Evolutionary conservation across 495 filamentous ascomycete genomes (phyloP).

Genomic region (Apiosordaria backusii): DNA sequence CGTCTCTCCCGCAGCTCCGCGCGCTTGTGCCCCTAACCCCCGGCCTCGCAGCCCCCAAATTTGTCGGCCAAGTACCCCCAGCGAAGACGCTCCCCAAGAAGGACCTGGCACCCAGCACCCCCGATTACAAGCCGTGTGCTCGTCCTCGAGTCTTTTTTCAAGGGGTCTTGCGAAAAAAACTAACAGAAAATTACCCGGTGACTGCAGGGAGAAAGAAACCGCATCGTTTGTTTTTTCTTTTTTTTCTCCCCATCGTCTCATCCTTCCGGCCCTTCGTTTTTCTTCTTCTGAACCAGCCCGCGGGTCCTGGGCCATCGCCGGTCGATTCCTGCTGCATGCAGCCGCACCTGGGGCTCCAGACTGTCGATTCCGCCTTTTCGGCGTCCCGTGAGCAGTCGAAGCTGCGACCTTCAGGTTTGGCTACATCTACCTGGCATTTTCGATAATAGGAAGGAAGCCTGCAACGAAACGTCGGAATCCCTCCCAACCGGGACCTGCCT

Average conservation of each 20-base stretch:
- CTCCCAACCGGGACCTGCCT: constrained; percentile 5
- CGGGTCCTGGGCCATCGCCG: constrained; percentile 15
- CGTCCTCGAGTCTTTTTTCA: constrained; percentile 8
- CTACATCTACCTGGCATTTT: background rate
- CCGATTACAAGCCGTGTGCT: background rate
- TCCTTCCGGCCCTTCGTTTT: no score
- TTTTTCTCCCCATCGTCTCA: constrained; percentile 1
- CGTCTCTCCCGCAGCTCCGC: constrained; percentile 15
- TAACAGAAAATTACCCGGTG: background rate
- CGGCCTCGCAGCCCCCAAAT: constrained; percentile 22
- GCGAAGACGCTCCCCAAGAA: background rate
- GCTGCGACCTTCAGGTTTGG: constrained; percentile 15
- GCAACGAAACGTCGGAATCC: background rate
- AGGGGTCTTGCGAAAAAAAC: constrained; percentile 9
- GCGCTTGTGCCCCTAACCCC: constrained; percentile 18
- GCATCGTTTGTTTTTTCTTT: constrained; percentile 3
- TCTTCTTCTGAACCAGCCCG: constrained; percentile 9
- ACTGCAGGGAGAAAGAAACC: constrained; percentile 1
- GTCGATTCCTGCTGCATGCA: constrained; percentile 28
- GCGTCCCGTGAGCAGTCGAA: constrained; percentile 30
- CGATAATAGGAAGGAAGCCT: background rate
- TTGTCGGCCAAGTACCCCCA: constrained; percentile 12
- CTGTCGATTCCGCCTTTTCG: constrained; percentile 26
- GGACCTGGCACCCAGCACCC: background rate
- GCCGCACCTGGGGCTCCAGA: constrained; percentile 17